Percentiles rank a stretch among this genome's conserved stretches.
Conservation (phyloP, 1,139 yeast species). For the Meyerozyma guilliermondii region DNA sequence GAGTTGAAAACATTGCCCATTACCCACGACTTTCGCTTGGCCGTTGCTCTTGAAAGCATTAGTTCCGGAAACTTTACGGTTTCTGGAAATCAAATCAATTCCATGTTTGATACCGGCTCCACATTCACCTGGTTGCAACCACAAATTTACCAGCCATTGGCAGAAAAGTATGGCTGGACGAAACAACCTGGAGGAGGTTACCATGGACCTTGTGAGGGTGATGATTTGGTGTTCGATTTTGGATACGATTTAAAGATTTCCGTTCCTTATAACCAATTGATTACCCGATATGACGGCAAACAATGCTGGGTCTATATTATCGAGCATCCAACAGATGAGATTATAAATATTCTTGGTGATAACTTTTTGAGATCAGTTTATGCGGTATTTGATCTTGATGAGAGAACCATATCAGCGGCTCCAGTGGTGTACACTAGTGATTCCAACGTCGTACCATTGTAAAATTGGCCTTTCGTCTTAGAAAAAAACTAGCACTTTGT, state of each 20-base stretch:
- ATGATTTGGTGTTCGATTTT: background rate
- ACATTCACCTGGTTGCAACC: background rate
- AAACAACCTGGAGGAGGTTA: background rate
- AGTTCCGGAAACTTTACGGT: background rate
- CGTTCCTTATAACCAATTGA: background rate
- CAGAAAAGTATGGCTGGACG: background rate
- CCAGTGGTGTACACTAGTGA: conserved; percentile 10
- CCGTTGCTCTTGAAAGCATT: background rate
- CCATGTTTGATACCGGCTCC: background rate
- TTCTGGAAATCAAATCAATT: background rate
- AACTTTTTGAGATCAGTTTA: conserved; percentile 18
- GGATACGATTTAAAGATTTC: background rate
- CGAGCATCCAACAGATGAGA: background rate
- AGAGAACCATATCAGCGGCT: conserved; percentile 12
- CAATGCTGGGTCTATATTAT: background rate
- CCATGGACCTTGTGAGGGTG: background rate
- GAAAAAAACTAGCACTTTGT: too few species aligned
- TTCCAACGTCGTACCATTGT: conserved; percentile 2
- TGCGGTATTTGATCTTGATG: conserved; percentile 15
- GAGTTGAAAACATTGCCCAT: conserved; percentile 18
- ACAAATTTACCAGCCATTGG: background rate
- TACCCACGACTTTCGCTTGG: background rate
- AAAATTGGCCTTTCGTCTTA: too few species aligned
- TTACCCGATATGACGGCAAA: background rate
- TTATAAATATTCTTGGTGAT: conserved; percentile 13